These are phyloP conservation scores for Naganishia kalamii DNA, from an alignment of 768 basidiomycete species.

Conservation along the genomic window DNA sequence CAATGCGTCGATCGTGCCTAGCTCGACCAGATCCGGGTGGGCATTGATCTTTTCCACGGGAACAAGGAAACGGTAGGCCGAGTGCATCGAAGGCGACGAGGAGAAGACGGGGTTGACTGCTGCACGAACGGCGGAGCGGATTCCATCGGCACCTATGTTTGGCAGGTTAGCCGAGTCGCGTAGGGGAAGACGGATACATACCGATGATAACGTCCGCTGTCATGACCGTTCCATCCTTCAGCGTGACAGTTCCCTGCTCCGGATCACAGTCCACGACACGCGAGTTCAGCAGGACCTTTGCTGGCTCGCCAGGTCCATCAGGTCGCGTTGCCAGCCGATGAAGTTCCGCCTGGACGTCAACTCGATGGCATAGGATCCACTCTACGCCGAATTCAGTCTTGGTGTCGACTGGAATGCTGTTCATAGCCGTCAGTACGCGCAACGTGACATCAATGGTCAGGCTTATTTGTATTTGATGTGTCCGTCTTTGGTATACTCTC, in stretches of 20 bases:
- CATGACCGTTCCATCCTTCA: conserved; percentile 19
- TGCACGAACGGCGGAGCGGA: conserved; percentile 24
- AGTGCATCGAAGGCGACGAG: conserved; percentile 27
- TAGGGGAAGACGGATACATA: not conserved
- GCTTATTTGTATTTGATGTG: conserved; percentile 7
- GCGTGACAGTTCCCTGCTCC: conserved; percentile 22
- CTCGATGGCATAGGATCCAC: conserved; percentile 27
- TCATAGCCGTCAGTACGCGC: too few species aligned
- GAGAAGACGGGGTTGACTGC: conserved; percentile 21
- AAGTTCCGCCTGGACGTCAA: conserved; percentile 26
- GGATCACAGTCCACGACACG: conserved; percentile 12
- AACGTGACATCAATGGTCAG: too few species aligned
- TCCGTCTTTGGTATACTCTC: conserved; percentile 2
- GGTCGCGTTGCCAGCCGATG: conserved; percentile 6
- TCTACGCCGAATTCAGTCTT: conserved; percentile 11
- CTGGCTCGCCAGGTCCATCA: not conserved
- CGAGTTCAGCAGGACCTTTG: conserved; percentile 9
- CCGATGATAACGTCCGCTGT: conserved; percentile 27
- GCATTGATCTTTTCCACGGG: conserved; percentile 13
- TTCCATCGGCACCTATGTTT: conserved; percentile 29
- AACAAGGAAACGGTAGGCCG: conserved; percentile 32
- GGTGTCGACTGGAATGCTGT: conserved; percentile 2
- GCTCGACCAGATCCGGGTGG: conserved; percentile 19
- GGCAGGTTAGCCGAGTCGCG: not conserved
- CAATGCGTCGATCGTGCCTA: conserved; percentile 6